Conservation (phyloP, 2,329 filamentous ascomycete species). For the Xylaria polymorpha region DNA sequence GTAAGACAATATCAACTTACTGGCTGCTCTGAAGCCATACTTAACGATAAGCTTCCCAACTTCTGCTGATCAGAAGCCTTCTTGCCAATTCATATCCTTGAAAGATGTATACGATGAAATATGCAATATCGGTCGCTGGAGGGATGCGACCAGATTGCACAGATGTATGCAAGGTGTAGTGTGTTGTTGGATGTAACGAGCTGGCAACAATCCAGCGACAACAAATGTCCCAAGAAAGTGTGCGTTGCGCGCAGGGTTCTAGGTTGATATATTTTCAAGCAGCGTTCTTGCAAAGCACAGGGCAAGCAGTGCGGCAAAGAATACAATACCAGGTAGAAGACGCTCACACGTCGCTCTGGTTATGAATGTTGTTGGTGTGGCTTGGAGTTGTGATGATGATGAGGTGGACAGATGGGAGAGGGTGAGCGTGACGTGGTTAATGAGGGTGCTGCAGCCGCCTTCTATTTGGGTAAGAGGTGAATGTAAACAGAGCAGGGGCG, state of each 20-base stretch:
- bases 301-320: conserved; percentile 20
- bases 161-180: conserved; percentile 3
- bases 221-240: conserved; percentile 10
- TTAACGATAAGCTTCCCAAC: conserved; percentile 41
- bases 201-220: conserved; percentile 21
- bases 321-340: conserved; percentile 25
- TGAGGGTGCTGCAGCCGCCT: conserved; percentile 31
- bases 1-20: conserved; percentile 43
- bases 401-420: conserved; percentile 26
- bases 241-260: conserved; percentile 27
- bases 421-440: conserved; percentile 32
- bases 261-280: conserved; percentile 3
- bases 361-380: conserved; percentile 14
- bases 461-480: conserved; percentile 41
- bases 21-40: conserved; percentile 49
- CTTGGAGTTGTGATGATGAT: conserved; percentile 18
- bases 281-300: conserved; percentile 24
- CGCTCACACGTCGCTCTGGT: conserved; percentile 1
- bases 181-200: conserved; percentile 13
- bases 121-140: conserved; percentile 19
- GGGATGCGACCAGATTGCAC: conserved; percentile 19
- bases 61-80: conserved; percentile 39
- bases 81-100: conserved; percentile 45
- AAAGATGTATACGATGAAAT: conserved; percentile 36
- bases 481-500: conserved; percentile 44